Evolutionary conservation across 2,329 filamentous ascomycete species (phyloP).

Genomic region (Fusarium keratoplasticum): DNA sequence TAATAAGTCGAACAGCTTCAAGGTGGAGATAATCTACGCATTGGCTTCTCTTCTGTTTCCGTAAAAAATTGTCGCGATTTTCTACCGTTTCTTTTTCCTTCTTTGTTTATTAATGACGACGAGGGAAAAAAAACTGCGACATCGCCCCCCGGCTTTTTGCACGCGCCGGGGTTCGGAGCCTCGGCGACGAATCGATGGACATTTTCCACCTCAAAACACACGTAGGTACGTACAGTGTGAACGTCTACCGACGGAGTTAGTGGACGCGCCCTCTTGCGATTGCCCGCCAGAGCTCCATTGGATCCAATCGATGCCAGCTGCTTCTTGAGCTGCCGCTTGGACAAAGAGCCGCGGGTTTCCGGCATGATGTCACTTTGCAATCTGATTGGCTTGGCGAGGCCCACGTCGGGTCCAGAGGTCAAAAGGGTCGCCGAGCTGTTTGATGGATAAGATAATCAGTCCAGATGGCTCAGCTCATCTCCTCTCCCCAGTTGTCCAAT

Average conservation of each 20-base stretch:
- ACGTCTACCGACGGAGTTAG: not conserved
- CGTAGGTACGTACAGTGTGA: not conserved
- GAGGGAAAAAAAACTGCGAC: conserved; percentile 14
- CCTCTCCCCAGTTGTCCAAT: conserved; percentile 15
- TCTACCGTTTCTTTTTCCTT: not conserved
- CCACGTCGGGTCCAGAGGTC: not conserved
- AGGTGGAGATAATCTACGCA: not conserved
- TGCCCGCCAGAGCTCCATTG: not conserved
- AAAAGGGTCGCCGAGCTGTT: conserved; percentile 24
- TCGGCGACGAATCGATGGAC: conserved; percentile 39
- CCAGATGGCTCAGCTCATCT: not conserved
- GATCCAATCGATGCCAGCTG: not conserved
- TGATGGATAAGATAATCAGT: conserved; percentile 40
- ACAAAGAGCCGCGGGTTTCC: conserved; percentile 41
- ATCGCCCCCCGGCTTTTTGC: conserved; percentile 22
- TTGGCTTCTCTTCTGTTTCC: not conserved
- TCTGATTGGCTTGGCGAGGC: conserved; percentile 31
- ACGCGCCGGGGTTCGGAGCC: conserved; percentile 37
- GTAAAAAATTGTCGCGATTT: not conserved
- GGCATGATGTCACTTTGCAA: conserved; percentile 34
- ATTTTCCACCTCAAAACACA: too few species aligned
- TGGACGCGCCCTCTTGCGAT: conserved; percentile 2
- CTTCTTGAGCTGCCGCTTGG: not conserved
- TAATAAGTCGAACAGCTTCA: not conserved
- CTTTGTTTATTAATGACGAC: conserved; percentile 14